Evolutionary conservation across 306 rosid species (phyloP).

Genomic region (Citrullus colocynthis): DNA sequence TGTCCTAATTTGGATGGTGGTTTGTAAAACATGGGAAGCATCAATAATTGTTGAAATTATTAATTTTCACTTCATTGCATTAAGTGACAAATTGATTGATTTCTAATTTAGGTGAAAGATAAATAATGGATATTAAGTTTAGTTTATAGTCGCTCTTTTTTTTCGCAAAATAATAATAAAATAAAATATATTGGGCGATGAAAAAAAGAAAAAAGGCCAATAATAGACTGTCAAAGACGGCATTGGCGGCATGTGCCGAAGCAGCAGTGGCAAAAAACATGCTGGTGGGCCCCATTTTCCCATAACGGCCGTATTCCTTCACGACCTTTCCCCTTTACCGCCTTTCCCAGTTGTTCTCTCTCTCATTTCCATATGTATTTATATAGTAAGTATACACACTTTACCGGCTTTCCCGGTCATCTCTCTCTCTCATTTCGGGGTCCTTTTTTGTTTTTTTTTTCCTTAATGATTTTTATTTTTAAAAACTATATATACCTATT

Average conservation of each 20-base stretch:
- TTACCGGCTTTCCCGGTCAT: no score
- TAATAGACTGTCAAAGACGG: neutral
- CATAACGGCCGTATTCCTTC: neutral
- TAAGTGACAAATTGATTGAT: neutral
- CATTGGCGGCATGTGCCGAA: slow-evolving; percentile 2
- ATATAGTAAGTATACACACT: no score
- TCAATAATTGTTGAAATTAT: neutral
- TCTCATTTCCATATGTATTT: no score
- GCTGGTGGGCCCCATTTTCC: neutral
- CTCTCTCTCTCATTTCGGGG: no score
- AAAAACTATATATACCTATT: no score
- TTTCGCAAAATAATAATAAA: no score
- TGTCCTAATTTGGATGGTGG: neutral
- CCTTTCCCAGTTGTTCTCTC: neutral
- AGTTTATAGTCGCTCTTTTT: no score
- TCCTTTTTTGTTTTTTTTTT: no score
- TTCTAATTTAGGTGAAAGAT: neutral
- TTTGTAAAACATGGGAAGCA: neutral
- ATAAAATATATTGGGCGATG: no score
- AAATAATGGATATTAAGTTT: neutral
- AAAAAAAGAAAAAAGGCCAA: neutral
- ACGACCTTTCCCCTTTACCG: neutral
- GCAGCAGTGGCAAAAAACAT: neutral
- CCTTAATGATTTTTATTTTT: no score
- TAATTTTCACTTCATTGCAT: neutral